Conservation (phyloP, 2,329 filamentous ascomycete genomes). For the Capronia epimyces region DNA sequence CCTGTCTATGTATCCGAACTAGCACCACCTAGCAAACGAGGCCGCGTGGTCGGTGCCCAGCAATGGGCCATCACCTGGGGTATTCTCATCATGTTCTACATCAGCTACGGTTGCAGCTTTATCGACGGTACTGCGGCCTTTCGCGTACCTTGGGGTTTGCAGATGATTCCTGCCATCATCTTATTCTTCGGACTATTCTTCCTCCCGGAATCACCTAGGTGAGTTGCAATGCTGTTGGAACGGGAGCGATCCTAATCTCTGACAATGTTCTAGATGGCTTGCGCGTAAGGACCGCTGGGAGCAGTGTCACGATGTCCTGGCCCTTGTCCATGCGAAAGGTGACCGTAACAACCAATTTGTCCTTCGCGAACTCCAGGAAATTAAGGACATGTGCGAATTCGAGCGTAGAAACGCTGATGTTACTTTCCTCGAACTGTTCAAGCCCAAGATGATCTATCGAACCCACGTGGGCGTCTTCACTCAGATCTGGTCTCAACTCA, state of each 20-base stretch:
- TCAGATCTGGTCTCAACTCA: constrained; percentile 71
- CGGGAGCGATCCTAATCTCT: constrained; percentile 30
- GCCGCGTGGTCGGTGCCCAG: constrained; percentile 63
- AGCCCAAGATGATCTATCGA: constrained; percentile 67
- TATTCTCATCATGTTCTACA: constrained; percentile 57
- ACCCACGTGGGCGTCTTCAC: constrained; percentile 66
- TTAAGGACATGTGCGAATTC: constrained; percentile 67
- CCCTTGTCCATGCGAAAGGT: constrained; percentile 59
- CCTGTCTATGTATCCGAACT: constrained; percentile 68
- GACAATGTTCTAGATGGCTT: constrained; percentile 54
- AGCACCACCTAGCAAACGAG: constrained; percentile 51
- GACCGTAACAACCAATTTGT: constrained; percentile 62
- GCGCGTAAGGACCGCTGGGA: constrained; percentile 58
- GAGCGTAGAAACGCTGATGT: constrained; percentile 65
- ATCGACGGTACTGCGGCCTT: constrained; percentile 56
- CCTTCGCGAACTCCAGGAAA: constrained; percentile 62
- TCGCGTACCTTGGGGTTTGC: constrained; percentile 60
- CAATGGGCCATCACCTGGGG: constrained; percentile 71
- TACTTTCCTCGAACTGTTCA: constrained; percentile 66
- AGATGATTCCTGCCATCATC: constrained; percentile 56
- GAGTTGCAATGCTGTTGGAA: constrained; percentile 48
- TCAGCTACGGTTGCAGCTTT: constrained; percentile 55
- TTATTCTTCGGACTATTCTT: constrained; percentile 57
- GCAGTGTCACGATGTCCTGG: constrained; percentile 47
- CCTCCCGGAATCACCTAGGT: constrained; percentile 59